phyloP scores from a whole-genome alignment of 192 early-diverging fungal genomes.

The Coemansia sp. region DNA sequence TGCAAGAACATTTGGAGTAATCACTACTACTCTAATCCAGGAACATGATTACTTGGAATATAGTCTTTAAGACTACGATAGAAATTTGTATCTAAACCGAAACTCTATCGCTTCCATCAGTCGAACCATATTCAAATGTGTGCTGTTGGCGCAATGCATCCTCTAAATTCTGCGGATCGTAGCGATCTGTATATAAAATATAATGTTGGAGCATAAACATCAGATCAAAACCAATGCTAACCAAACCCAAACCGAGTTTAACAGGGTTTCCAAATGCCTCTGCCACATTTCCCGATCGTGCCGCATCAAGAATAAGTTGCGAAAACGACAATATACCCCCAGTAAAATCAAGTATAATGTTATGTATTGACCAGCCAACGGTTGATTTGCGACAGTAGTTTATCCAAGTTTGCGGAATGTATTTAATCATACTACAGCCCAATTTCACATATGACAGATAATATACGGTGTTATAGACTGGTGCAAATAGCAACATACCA shows the following conservation, averaged over 20 bases:
- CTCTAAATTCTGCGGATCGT: slow-evolving; percentile 24
- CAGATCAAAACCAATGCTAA: slow-evolving; percentile 78
- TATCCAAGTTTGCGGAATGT: slow-evolving; percentile 68
- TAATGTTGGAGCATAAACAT: slow-evolving; percentile 85
- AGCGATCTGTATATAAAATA: slow-evolving; percentile 60
- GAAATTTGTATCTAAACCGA: slow-evolving; percentile 2
- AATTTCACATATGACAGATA: slow-evolving; percentile 78
- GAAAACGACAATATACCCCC: slow-evolving; percentile 75
- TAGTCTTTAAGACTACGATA: not conserved
- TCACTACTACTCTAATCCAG: no score
- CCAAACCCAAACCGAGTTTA: slow-evolving; percentile 76
- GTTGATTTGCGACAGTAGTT: slow-evolving; percentile 78
- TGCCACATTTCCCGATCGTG: slow-evolving; percentile 47
- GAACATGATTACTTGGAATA: not conserved
- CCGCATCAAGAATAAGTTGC: slow-evolving; percentile 77
- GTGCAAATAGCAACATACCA: slow-evolving; percentile 8
- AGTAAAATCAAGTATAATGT: slow-evolving; percentile 83
- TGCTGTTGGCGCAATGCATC: slow-evolving; percentile 10
- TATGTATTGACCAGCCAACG: slow-evolving; percentile 86
- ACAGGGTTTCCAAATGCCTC: slow-evolving; percentile 64
- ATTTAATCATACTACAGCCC: slow-evolving; percentile 75
- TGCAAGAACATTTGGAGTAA: no score
- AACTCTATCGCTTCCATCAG: slow-evolving; percentile 19
- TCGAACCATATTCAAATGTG: slow-evolving; percentile 25
- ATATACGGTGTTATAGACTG: slow-evolving; percentile 65